Evolutionary conservation across 345 rosid species (phyloP).

Genomic region (Microcos paniculata): DNA sequence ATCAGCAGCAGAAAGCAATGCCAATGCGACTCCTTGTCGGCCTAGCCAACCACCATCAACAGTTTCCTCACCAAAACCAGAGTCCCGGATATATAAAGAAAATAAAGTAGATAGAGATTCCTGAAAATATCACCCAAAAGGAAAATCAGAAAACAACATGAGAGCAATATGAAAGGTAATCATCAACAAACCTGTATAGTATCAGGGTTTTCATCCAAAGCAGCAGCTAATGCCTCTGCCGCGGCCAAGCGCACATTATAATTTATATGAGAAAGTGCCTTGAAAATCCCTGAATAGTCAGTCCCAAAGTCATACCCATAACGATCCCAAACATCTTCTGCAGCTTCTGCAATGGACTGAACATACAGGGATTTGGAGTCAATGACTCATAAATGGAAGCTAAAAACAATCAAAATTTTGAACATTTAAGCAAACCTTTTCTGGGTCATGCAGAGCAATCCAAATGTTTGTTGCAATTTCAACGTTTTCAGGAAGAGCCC

Average conservation of each 20-base stretch:
- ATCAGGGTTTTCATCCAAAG: conserved; percentile 88
- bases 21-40: conserved; percentile 91
- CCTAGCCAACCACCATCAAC: conserved; percentile 92
- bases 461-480: conserved; percentile 86
- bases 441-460: conserved; percentile 95
- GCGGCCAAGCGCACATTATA: conserved; percentile 87
- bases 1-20: conserved; percentile 89
- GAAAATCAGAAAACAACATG: conserved; percentile 21
- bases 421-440: conserved; percentile 58
- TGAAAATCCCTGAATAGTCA: conserved; percentile 87
- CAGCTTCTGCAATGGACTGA: conserved; percentile 87
- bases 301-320: conserved; percentile 87
- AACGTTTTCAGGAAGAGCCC: conserved; percentile 67
- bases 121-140: conserved; percentile 39
- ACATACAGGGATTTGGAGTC: conserved; percentile 15
- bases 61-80: conserved; percentile 49
- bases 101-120: conserved; percentile 84
- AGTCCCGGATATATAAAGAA: conserved; percentile 82
- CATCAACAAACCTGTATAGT: conserved; percentile 61
- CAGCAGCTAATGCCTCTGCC: conserved; percentile 97
- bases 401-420: neutral
- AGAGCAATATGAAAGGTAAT: conserved; percentile 14
- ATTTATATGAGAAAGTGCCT: conserved; percentile 80
- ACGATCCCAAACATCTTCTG: conserved; percentile 95
- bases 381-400: neutral